These are phyloP conservation scores for Gardenia jasminoides DNA, from an alignment of 257 asterid species.

Conservation along the genomic window DNA sequence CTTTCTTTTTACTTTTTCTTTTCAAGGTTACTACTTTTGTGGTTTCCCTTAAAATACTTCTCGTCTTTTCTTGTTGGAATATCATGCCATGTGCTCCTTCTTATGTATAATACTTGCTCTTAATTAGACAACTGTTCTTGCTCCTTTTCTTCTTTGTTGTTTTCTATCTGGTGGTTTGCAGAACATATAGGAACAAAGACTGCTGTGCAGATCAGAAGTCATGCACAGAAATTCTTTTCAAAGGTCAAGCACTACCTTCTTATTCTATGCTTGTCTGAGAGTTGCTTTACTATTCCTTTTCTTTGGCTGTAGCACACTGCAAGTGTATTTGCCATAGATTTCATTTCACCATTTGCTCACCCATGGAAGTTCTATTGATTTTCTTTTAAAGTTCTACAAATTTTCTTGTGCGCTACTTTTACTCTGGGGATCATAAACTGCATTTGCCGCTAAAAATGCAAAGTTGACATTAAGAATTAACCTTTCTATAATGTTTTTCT, in stretches of 20 bases:
- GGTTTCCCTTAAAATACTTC: neutral
- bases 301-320: neutral
- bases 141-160: slow-evolving; percentile 33
- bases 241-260: slow-evolving; percentile 67
- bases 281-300: slow-evolving; percentile 8
- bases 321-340: neutral
- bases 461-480: neutral
- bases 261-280: slow-evolving; percentile 27
- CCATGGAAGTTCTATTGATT: neutral
- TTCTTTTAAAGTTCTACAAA: neutral
- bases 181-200: slow-evolving; percentile 99
- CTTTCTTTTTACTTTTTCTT: neutral
- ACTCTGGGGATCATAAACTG: neutral
- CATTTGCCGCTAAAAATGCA: neutral
- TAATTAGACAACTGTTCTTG: slow-evolving; percentile 40
- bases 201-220: slow-evolving; percentile 99
- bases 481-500: neutral
- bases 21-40: neutral
- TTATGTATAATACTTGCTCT: slow-evolving; percentile 31
- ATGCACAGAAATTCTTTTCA: slow-evolving; percentile 96
- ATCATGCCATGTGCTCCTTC: slow-evolving; percentile 16
- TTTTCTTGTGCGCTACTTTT: too few relatives aligned
- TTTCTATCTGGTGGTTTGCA: slow-evolving; percentile 56
- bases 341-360: neutral
- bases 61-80: slow-evolving; percentile 9